Conservation (phyloP, 768 basidiomycete genomes). For the Cystobasidium ongulense region DNA sequence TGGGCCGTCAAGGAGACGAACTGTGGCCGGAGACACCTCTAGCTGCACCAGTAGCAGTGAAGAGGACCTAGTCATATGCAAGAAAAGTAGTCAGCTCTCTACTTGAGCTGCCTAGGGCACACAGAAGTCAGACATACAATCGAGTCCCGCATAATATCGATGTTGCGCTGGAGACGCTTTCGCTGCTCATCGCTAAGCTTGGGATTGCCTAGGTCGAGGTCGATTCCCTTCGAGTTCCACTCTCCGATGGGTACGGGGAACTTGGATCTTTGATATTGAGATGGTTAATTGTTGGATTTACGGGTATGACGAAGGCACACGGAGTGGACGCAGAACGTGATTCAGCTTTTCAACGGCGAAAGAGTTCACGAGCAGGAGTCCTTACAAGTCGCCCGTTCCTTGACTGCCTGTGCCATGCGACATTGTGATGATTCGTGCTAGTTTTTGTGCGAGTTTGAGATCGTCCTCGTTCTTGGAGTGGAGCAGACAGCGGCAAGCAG, state of each 20-base stretch:
- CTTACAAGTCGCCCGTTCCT: constrained; percentile 11
- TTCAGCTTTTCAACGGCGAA: background rate
- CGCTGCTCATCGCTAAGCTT: constrained; percentile 60
- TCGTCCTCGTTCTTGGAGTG: background rate
- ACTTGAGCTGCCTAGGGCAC: background rate
- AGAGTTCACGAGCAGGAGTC: background rate
- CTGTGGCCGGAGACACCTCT: constrained; percentile 78
- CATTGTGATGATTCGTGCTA: background rate
- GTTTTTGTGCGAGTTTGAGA: background rate
- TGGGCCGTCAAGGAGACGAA: constrained; percentile 13
- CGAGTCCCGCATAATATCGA: constrained; percentile 71
- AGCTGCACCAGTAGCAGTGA: constrained; percentile 71
- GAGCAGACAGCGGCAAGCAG: background rate
- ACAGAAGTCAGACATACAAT: constrained; percentile 47
- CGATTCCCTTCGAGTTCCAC: constrained; percentile 60
- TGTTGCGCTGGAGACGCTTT: constrained; percentile 57
- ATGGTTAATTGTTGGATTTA: background rate
- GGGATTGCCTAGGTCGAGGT: constrained; percentile 62
- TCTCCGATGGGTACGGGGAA: constrained; percentile 18
- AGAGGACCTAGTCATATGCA: constrained; percentile 51
- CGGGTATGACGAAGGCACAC: background rate
- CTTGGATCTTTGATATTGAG: background rate
- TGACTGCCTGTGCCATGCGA: constrained; percentile 6
- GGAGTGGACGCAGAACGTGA: background rate
- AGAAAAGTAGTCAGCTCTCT: background rate